phyloP scores from a whole-genome alignment of 164 flowering plant genomes.

The Umbilicus rupestris region DNA sequence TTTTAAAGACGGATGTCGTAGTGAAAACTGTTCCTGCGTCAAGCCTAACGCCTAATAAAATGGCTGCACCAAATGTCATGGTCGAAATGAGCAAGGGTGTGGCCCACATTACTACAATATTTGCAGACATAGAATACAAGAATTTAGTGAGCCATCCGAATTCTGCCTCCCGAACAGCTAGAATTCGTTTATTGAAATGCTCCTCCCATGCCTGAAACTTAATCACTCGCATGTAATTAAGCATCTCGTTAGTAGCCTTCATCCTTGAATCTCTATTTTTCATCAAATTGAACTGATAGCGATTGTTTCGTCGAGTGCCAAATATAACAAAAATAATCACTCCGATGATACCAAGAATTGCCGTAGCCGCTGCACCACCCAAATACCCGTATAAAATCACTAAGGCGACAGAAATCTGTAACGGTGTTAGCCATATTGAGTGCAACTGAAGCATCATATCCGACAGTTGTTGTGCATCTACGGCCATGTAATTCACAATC shows the following conservation, averaged over 20 bases:
- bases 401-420: slow-evolving; percentile 57
- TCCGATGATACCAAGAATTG: slow-evolving; percentile 36
- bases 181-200: slow-evolving; percentile 61
- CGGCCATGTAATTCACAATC: slow-evolving; percentile 96
- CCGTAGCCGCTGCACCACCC: slow-evolving; percentile 40
- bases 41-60: slow-evolving; percentile 45
- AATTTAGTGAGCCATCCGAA: slow-evolving; percentile 74
- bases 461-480: slow-evolving; percentile 92
- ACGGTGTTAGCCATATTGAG: slow-evolving; percentile 72
- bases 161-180: slow-evolving; percentile 48
- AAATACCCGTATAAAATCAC: slow-evolving; percentile 54
- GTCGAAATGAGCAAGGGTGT: slow-evolving; percentile 58
- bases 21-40: slow-evolving; percentile 75
- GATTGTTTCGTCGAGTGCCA: slow-evolving; percentile 50
- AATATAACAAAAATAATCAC: slow-evolving; percentile 45
- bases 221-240: slow-evolving; percentile 81
- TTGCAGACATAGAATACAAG: slow-evolving; percentile 49
- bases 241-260: slow-evolving; percentile 90
- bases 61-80: slow-evolving; percentile 51
- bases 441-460: slow-evolving; percentile 88
- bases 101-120: slow-evolving; percentile 69
- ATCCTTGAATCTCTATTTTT: slow-evolving; percentile 58
- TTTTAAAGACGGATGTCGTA: slow-evolving; percentile 55
- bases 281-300: slow-evolving; percentile 58
- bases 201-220: slow-evolving; percentile 99